These are phyloP conservation scores for Aureobasidium sp. DNA, from an alignment of 2,329 filamentous ascomycete genomes.

Conservation along the genomic window DNA sequence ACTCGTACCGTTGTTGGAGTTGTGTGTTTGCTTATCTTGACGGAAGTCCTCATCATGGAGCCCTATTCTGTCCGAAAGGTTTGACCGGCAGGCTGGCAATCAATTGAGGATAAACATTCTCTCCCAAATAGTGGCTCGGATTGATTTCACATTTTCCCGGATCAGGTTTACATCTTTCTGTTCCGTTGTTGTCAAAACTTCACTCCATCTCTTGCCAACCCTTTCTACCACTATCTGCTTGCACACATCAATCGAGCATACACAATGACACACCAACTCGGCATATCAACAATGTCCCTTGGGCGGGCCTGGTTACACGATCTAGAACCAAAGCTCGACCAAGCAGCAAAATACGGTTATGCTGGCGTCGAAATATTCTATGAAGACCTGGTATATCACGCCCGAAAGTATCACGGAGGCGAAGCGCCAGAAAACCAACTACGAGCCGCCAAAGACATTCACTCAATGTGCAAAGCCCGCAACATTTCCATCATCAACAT, in stretches of 20 bases:
- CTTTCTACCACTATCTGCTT: conserved; percentile 17
- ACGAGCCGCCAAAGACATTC: conserved; percentile 52
- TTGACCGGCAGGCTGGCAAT: not conserved
- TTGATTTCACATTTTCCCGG: no score
- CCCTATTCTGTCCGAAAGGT: not conserved
- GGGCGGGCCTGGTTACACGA: conserved; percentile 65
- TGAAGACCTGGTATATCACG: conserved; percentile 63
- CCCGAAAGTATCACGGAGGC: conserved; percentile 41
- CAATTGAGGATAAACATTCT: not conserved
- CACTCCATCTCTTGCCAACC: no score
- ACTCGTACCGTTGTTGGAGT: not conserved
- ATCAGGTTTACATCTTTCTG: no score
- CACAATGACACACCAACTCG: conserved; percentile 54
- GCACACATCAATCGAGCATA: no score
- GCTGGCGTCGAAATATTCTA: conserved; percentile 68
- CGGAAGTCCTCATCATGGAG: not conserved
- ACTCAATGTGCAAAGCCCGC: conserved; percentile 50
- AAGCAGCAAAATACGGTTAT: conserved; percentile 59
- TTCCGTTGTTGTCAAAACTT: no score
- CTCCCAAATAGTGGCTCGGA: no score
- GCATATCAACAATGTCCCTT: conserved; percentile 70
- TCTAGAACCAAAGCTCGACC: conserved; percentile 60
- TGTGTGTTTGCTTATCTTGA: not conserved
- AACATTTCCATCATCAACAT: conserved; percentile 57
- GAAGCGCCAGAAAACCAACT: conserved; percentile 43